Conservation (phyloP, 2,329 filamentous ascomycete genomes). For the Elsinoe arachidis region DNA sequence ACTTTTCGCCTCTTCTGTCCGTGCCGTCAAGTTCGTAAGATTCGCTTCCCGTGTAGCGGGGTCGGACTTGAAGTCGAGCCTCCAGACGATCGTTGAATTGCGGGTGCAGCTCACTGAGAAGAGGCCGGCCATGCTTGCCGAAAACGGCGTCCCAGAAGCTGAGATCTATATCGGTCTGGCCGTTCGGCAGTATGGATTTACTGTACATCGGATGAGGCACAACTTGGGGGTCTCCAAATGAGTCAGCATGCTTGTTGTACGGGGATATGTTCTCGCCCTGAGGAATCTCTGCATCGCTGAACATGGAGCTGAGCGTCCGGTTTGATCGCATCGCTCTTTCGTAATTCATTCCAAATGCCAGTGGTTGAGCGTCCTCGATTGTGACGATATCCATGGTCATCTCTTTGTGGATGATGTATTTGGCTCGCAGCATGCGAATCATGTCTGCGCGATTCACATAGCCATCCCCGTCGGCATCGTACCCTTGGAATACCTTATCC, state of each 20-base stretch:
- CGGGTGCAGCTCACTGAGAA: slow-evolving; percentile 2
- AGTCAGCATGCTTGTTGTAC: slow-evolving; percentile 27
- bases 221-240: slow-evolving; percentile 25
- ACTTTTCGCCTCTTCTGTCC: not conserved
- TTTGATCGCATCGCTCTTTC: slow-evolving; percentile 34
- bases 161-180: slow-evolving; percentile 34
- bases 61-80: slow-evolving; percentile 1
- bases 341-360: slow-evolving; percentile 13
- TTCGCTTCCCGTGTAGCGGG: slow-evolving; percentile 3
- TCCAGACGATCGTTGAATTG: slow-evolving; percentile 8
- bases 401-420: slow-evolving; percentile 83
- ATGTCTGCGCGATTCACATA: slow-evolving; percentile 81
- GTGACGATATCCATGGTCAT: slow-evolving; percentile 76
- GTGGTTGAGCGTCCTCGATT: slow-evolving; percentile 59
- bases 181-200: slow-evolving; percentile 13
- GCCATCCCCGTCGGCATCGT: slow-evolving; percentile 83
- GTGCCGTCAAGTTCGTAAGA: not conserved
- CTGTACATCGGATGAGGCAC: slow-evolving; percentile 5
- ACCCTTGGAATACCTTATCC: slow-evolving; percentile 71
- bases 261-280: slow-evolving; percentile 21
- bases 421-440: slow-evolving; percentile 81
- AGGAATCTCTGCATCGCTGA: slow-evolving; percentile 32
- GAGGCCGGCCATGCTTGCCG: slow-evolving; percentile 3
- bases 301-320: slow-evolving; percentile 39
- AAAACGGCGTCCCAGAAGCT: slow-evolving; percentile 9